Evolutionary conservation across 495 filamentous ascomycete genomes (phyloP).

Genomic region (Neurospora tetrasperma): DNA sequence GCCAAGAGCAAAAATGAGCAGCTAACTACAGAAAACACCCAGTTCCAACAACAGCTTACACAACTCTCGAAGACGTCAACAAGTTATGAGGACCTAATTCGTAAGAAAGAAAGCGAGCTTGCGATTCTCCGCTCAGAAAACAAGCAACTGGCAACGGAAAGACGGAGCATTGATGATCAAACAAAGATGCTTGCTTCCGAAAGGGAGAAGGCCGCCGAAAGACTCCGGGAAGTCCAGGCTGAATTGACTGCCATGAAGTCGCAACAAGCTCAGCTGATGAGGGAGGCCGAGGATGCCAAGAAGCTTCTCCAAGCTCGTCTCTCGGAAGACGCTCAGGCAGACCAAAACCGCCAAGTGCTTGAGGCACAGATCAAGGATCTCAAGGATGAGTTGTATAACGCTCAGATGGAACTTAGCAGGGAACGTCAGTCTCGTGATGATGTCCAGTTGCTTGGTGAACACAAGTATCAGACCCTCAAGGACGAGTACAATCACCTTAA

Average conservation of each 20-base stretch:
- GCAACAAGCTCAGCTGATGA: slow-evolving; percentile 71
- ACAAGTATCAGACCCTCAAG: slow-evolving; percentile 71
- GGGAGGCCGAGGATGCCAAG: slow-evolving; percentile 83
- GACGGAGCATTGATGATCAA: slow-evolving; percentile 66
- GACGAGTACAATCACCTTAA: slow-evolving; percentile 83
- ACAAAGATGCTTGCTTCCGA: slow-evolving; percentile 55
- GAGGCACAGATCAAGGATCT: slow-evolving; percentile 82
- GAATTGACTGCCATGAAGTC: slow-evolving; percentile 78
- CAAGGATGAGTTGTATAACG: slow-evolving; percentile 71
- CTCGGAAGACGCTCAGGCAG: slow-evolving; percentile 78
- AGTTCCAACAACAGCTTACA: slow-evolving; percentile 74
- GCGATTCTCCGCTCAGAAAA: slow-evolving; percentile 73
- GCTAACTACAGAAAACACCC: slow-evolving; percentile 67
- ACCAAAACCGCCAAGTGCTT: slow-evolving; percentile 73
- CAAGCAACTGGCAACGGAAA: slow-evolving; percentile 67
- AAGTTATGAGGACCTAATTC: slow-evolving; percentile 83
- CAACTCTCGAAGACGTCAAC: slow-evolving; percentile 88
- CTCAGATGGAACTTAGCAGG: slow-evolving; percentile 79
- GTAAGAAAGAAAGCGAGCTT: slow-evolving; percentile 89
- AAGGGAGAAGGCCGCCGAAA: slow-evolving; percentile 68
- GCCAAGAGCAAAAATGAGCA: slow-evolving; percentile 62
- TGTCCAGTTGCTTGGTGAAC: slow-evolving; percentile 81
- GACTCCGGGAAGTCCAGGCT: slow-evolving; percentile 75
- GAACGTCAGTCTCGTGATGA: slow-evolving; percentile 95
- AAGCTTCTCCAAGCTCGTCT: slow-evolving; percentile 76